Base-by-base conservation (phyloP, 768 basidiomycete species). In the Lactarius sp. region DNA sequence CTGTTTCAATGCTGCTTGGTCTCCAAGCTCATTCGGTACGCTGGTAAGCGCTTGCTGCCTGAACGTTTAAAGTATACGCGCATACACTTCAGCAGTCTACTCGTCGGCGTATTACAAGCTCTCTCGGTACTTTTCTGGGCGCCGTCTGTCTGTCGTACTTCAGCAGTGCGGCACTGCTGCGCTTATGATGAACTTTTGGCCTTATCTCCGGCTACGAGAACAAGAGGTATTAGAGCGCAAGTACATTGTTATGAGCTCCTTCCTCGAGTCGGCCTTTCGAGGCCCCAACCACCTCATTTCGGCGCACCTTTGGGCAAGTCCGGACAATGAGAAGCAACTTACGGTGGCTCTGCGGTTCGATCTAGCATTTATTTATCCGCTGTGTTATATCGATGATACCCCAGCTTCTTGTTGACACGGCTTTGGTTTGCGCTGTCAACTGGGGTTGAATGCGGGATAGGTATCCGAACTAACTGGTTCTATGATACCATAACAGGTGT, bases 111-210 rank as follows among this genome's bases (percentile, higher is more conserved):
- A 71, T 13, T 72, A 78, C 57, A 79, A 80, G 41, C 77, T 91
- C 9, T 65, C 56, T 16, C 75, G 72, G 27, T 61, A 76, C 16
- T 88, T 81, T 69, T 50, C 76, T 27, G 89, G 89, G 8, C 67
- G 64, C 31, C 81, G 87, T 51, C 73, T 85, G 49, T 73, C 75
- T 18, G 41, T 65, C 0, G 56, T 84, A 7, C 64, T 82, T 53
- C 62, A 73, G 51, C 70, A 71, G 12, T 74, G 81, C 37, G 39
- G 34, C 13, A 67, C 72, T 80, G 16, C 72, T 62, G 22, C 57
- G 14, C 78, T 76, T 18, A 84, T 79, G 73, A 82, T 79, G 1
- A 84, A 90, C 66, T 76, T 86, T 70, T 92, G 90, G 90, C 87
- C 88, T 7, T 90, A 90, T 71, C 77, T 90, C 39, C 73, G 72